Percentiles rank a stretch among this genome's conserved stretches.
These are phyloP conservation scores for Plasmodium gonderi DNA, from an alignment of 169 alveolate genomes.

Conservation along the genomic window DNA sequence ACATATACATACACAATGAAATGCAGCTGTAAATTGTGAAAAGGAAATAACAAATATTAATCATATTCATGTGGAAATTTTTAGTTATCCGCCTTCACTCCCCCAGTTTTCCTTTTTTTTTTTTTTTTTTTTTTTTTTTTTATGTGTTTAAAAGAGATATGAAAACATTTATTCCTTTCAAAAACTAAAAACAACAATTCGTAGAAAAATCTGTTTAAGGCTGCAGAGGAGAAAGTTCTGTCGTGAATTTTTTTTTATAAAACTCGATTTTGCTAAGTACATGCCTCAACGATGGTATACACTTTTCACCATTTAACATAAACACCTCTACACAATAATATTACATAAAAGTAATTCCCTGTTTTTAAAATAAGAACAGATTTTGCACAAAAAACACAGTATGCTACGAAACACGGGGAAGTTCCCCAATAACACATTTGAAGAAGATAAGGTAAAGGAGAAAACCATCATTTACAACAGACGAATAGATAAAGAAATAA, in stretches of 20 bases:
- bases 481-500: slow-evolving; percentile 67
- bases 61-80: too few species aligned
- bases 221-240: neutral
- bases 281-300: too few species aligned
- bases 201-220: neutral
- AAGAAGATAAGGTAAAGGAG: slow-evolving; percentile 23
- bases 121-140: neutral
- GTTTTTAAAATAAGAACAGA: neutral
- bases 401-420: slow-evolving; percentile 51
- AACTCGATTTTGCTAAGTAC: neutral
- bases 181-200: neutral
- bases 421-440: neutral
- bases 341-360: too few species aligned
- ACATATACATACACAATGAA: too few species aligned
- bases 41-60: too few species aligned
- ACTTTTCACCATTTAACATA: neutral
- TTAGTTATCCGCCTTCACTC: too few species aligned
- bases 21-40: too few species aligned
- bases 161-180: neutral
- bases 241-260: neutral
- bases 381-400: neutral
- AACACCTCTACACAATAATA: too few species aligned
- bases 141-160: neutral
- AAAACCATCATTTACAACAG: slow-evolving; percentile 30
- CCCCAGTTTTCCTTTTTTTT: neutral